Evolutionary conservation across 805 yeast genomes (phyloP).

Genomic region (Wickerhamomyces alni): DNA sequence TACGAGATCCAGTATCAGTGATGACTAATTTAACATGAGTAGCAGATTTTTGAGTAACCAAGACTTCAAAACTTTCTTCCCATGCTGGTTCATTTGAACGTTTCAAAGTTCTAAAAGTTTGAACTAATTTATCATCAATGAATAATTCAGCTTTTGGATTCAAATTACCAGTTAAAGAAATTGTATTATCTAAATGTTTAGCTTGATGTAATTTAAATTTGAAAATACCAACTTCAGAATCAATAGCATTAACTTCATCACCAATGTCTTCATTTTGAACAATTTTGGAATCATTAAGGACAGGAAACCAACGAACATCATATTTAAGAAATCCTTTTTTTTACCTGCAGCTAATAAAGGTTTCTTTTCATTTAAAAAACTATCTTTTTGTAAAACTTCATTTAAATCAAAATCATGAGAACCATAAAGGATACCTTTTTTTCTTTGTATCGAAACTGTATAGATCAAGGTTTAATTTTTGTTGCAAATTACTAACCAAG

Average conservation of each 20-base stretch:
- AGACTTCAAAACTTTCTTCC: conserved; percentile 55
- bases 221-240: conserved; percentile 69
- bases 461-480: conserved; percentile 49
- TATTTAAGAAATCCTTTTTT: conserved; percentile 53
- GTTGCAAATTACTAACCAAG: conserved; percentile 50
- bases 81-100: conserved; percentile 70
- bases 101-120: conserved; percentile 54
- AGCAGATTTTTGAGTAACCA: conserved; percentile 54
- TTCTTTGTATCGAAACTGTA: conserved; percentile 46
- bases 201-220: conserved; percentile 60
- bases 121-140: conserved; percentile 50
- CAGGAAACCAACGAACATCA: conserved; percentile 41
- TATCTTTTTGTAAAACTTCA: conserved; percentile 53
- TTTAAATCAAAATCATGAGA: conserved; percentile 47
- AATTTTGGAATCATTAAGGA: conserved; percentile 8
- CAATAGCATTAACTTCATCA: conserved; percentile 31
- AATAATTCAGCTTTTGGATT: conserved; percentile 66
- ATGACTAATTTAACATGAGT: conserved; percentile 51
- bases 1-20: conserved; percentile 48
- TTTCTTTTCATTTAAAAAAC: conserved; percentile 22
- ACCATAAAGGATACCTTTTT: conserved; percentile 47
- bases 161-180: conserved; percentile 38
- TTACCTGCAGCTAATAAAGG: conserved; percentile 37
- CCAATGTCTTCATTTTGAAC: conserved; percentile 20
- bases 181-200: conserved; percentile 44